Conservation (phyloP, 768 basidiomycete species). For the Rubroboletus satanas region DNA sequence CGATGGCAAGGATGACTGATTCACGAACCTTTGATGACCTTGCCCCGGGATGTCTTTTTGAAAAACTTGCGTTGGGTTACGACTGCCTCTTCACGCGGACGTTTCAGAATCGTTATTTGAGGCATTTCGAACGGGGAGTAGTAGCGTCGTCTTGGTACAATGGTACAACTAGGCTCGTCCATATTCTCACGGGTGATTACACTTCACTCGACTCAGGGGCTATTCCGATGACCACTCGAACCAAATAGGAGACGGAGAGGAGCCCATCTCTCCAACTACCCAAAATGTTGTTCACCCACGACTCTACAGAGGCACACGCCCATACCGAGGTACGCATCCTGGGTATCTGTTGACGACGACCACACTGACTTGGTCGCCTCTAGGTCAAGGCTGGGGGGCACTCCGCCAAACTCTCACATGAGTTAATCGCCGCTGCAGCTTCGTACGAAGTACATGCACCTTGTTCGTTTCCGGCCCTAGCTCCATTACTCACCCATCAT, state of each 20-base stretch:
- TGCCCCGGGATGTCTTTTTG: constrained; percentile 92
- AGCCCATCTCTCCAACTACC: background rate
- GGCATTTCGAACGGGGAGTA: constrained; percentile 32
- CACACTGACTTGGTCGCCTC: background rate
- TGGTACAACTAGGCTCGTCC: too few relatives aligned
- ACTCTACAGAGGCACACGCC: constrained; percentile 27
- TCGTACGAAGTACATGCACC: constrained; percentile 21
- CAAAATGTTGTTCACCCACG: constrained; percentile 22
- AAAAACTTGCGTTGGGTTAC: constrained; percentile 88
- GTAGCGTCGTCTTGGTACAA: too few relatives aligned
- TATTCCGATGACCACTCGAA: background rate
- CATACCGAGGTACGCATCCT: constrained; percentile 9
- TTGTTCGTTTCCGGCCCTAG: background rate
- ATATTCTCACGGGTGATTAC: constrained; percentile 8
- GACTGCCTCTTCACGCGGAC: constrained; percentile 65
- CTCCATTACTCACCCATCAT: background rate
- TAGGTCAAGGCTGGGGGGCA: constrained; percentile 19
- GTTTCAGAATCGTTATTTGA: constrained; percentile 69
- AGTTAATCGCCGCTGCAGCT: constrained; percentile 27
- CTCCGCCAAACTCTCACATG: constrained; percentile 22
- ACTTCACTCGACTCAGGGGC: background rate
- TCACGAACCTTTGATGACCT: constrained; percentile 81
- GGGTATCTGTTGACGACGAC: background rate
- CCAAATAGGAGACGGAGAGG: background rate
- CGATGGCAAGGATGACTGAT: background rate